Evolutionary conservation across 306 rosid genomes (phyloP).

Genomic region (Quercus wislizeni): DNA sequence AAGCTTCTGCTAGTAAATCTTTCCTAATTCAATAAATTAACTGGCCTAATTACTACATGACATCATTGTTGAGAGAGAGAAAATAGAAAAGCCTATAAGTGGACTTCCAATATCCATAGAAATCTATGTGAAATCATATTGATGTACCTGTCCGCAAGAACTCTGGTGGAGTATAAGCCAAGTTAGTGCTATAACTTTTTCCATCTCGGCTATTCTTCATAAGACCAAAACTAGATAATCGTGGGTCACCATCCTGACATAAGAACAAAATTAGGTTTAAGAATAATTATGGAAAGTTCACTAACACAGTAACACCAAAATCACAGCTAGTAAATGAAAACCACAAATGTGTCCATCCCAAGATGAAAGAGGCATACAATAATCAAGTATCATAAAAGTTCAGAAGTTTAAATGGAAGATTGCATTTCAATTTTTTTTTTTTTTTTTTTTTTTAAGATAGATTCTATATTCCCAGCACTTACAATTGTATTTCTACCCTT

Average conservation of each 20-base stretch:
- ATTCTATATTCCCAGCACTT: neutral
- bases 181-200: constrained; percentile 94
- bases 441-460: neutral
- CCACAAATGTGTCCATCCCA: neutral
- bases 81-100: neutral
- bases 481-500: neutral
- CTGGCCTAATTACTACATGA: neutral
- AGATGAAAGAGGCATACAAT: neutral
- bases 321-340: neutral
- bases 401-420: neutral
- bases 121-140: neutral
- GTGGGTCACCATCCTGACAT: constrained; percentile 89
- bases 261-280: constrained; percentile 10
- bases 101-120: neutral
- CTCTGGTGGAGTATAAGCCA: constrained; percentile 96
- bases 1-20: neutral
- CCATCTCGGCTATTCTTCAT: constrained; percentile 97
- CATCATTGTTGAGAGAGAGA: neutral
- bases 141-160: constrained; percentile 75
- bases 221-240: constrained; percentile 90
- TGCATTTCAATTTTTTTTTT: neutral
- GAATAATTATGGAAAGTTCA: neutral
- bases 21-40: neutral
- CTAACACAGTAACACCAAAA: neutral
- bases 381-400: neutral